These are phyloP conservation scores for Capsella bursapastoris DNA, from an alignment of 345 rosid species.

Conservation along the genomic window DNA sequence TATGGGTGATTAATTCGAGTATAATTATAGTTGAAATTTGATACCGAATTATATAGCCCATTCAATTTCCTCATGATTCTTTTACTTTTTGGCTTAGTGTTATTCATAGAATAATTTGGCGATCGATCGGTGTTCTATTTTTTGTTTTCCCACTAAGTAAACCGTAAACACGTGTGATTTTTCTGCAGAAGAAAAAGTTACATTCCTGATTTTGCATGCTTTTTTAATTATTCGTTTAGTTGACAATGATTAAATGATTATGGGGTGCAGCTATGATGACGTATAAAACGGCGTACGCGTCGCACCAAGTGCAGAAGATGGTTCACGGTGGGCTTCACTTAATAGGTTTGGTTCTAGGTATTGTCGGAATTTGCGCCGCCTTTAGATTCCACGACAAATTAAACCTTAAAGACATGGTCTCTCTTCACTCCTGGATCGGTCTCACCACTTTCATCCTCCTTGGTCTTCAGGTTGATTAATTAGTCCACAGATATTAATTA, in stretches of 20 bases:
- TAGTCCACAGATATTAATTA: neutral
- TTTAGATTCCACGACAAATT: slow-evolving; percentile 78
- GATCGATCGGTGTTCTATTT: neutral
- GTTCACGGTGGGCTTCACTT: slow-evolving; percentile 68
- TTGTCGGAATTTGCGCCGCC: slow-evolving; percentile 72
- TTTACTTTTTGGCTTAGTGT: neutral
- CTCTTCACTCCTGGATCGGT: slow-evolving; percentile 93
- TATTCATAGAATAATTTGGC: neutral
- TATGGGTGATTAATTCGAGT: neutral
- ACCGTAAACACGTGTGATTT: slow-evolving; percentile 20
- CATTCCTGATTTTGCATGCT: neutral
- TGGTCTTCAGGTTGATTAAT: slow-evolving; percentile 62
- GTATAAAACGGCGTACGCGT: slow-evolving; percentile 58
- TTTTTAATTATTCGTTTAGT: too few relatives aligned
- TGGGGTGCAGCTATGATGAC: slow-evolving; percentile 74
- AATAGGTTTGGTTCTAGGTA: slow-evolving; percentile 59
- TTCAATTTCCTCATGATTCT: neutral
- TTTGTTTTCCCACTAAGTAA: neutral
- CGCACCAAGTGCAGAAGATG: slow-evolving; percentile 48
- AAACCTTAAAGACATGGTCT: slow-evolving; percentile 51
- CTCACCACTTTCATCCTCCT: slow-evolving; percentile 62
- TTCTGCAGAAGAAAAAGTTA: neutral
- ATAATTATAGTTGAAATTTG: neutral
- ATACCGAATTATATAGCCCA: neutral
- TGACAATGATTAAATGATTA: neutral